phyloP scores from a whole-genome alignment of 164 flowering plant genomes.

The Berberis thunbergii region DNA sequence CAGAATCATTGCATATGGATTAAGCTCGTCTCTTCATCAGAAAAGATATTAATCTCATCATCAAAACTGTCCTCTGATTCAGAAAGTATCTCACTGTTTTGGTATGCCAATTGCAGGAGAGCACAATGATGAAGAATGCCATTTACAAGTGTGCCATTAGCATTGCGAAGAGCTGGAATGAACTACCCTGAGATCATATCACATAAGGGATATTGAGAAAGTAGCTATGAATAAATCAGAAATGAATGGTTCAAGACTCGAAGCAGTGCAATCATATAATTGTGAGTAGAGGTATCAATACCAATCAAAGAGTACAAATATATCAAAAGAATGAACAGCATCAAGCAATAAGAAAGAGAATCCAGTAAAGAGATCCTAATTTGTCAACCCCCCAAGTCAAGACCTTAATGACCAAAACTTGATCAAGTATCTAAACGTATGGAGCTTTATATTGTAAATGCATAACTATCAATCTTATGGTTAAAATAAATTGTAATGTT shows the following conservation, averaged over 20 bases:
- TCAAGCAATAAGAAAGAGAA: too few relatives aligned
- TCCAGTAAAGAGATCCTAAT: too few relatives aligned
- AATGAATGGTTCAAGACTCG: neutral
- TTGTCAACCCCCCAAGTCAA: too few relatives aligned
- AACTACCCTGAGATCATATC: constrained; percentile 57
- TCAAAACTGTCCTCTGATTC: constrained; percentile 49
- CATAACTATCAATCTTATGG: too few relatives aligned
- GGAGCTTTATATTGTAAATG: too few relatives aligned
- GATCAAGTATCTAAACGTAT: too few relatives aligned
- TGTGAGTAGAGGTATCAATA: too few relatives aligned
- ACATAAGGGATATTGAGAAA: neutral
- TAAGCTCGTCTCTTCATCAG: constrained; percentile 17
- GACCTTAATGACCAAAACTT: too few relatives aligned
- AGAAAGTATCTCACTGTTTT: constrained; percentile 26
- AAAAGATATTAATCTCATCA: constrained; percentile 31
- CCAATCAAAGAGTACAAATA: too few relatives aligned
- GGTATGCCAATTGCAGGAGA: constrained; percentile 37
- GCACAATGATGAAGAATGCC: constrained; percentile 88
- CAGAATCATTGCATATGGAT: constrained; percentile 20
- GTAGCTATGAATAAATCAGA: neutral
- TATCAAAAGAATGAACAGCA: too few relatives aligned
- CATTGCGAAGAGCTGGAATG: constrained; percentile 98
- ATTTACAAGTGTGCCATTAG: constrained; percentile 88
- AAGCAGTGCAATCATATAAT: too few relatives aligned
- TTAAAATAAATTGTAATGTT: too few relatives aligned